Base-by-base conservation (phyloP, 2,329 filamentous ascomycete species). In the Teratosphaeriaceae sp. region DNA sequence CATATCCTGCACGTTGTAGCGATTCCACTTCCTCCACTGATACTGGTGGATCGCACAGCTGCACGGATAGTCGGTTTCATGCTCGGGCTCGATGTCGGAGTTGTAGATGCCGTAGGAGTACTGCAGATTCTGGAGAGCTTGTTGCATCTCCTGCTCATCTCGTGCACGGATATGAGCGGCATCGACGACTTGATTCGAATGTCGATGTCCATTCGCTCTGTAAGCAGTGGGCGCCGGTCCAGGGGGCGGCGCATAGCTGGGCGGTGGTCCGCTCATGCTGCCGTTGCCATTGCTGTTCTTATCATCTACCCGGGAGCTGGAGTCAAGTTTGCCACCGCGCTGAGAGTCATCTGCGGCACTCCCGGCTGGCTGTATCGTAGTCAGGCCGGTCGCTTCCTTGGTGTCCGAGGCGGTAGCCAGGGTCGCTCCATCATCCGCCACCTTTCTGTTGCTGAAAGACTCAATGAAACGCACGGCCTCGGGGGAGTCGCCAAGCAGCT, bases 111-210 rank as follows among this genome's bases (percentile, higher is more conserved):
- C 42, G 50, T 65, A 64, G 24, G 56, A 42, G 11, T 55, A 55
- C 42, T 72, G 69, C 3, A 72, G 47, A n/a, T 36, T 57, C 42
- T 68, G 67, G 3, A 72, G 55, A 16, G 52, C 29, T 34, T 66
- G 62, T 43, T 71, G 67, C 65, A 72, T 71, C 24, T 67, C 55
- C 61, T 69, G 65, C 63, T 69, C 67, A 49, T 69, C 67, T 41
- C 47, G 45, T 30, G 64, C 66, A 30, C 67, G 64, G 8, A 66
- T 21, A 21, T 55, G 50, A 7, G 53, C 64, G 22, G 66, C 67
- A 51, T 64, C 48, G 33, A 66, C 67, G 11, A 69, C 60, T n/a
- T 47, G 40, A 48, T 69, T 70, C 5, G 60, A 64, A 45, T 70
- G 64, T 29, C 18, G 20, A 13, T 27, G 23, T 8, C 27, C 24